phyloP scores from a whole-genome alignment of 2,329 filamentous ascomycete species.

The Paraphoma sp. region DNA sequence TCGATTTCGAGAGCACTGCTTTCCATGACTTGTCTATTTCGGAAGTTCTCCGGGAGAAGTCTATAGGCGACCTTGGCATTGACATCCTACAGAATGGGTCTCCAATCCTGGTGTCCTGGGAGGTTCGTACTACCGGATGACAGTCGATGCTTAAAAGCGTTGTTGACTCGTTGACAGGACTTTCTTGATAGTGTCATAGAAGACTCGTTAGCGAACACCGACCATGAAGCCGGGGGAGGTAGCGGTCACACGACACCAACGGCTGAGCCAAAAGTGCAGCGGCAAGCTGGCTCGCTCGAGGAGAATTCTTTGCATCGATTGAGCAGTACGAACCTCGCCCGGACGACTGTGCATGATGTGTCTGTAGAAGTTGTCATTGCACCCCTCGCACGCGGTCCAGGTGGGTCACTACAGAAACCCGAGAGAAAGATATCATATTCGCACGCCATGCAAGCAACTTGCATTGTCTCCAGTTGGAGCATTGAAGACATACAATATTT shows the following conservation, averaged over 20 bases:
- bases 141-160: background rate
- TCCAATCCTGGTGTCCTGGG: conserved; percentile 59
- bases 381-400: conserved; percentile 35
- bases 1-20: conserved; percentile 55
- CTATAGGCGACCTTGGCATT: conserved; percentile 73
- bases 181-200: conserved; percentile 54
- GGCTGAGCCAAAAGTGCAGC: conserved; percentile 12
- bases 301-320: conserved; percentile 27
- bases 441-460: conserved; percentile 66
- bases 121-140: conserved; percentile 38
- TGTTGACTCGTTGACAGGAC: conserved; percentile 33
- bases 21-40: conserved; percentile 55
- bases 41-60: conserved; percentile 69
- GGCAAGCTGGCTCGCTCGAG: conserved; percentile 7
- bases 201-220: conserved; percentile 33
- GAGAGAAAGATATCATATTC: conserved; percentile 22
- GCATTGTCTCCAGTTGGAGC: conserved; percentile 80
- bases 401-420: conserved; percentile 13
- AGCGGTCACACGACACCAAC: conserved; percentile 42
- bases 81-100: conserved; percentile 74
- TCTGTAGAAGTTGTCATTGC: conserved; percentile 73
- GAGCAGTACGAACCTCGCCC: conserved; percentile 46
- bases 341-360: conserved; percentile 62
- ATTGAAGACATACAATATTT: conserved; percentile 73
- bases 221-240: conserved; percentile 18